Evolutionary conservation across 2,329 filamentous ascomycete species (phyloP), one percentile per base, ranked within the genome.

Genomic region (Botryosphaeria agaves): DNA sequence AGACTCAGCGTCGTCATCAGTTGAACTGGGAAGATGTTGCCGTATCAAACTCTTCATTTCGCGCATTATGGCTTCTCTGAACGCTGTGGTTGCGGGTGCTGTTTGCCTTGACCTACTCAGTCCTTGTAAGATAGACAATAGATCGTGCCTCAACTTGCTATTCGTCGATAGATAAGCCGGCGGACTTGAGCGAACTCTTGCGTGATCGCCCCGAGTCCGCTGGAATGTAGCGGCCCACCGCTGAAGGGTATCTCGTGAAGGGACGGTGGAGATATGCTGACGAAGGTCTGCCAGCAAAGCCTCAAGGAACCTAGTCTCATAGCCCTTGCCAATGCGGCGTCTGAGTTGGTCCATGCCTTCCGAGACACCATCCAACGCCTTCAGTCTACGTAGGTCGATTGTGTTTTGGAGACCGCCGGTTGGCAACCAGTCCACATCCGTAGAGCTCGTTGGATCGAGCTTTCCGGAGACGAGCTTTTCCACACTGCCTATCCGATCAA

Each of bases 1-100:
- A 0, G 84, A 92, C 48, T 89, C 82, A 36, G 77, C 81, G 47
- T 98, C 89, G 41, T 95, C 87, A 36, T 98, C 89, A 42, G 73
- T 89, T 7, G 87, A 92, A 46, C 84, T 93, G 1, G 89, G 89
- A 23, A 98, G 63, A 15, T 87, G 79, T 34, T 74, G 72, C 32
- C 84, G 71, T 29, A 98, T 87, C 29, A 95, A 61, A 19, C 71
- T 74, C 43, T 87, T 79, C 49, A 95, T 76, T 52, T 98, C 89
- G 29, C 80, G 75, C 37, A 92, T 59, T 8, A 92, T 72, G 1
- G 80, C 69, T 24, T 92, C 84, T 39, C 87, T 72, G 51, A 89
- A 95, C 0, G 76, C 72, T 23, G 76, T 68, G n/a, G 84, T 80
- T 14, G 89, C 89, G 20, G 76, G 70, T 3, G 74, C 73, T 2